Base-by-base conservation (phyloP, 257 asterid genomes). In the Cinchona pubescens region DNA sequence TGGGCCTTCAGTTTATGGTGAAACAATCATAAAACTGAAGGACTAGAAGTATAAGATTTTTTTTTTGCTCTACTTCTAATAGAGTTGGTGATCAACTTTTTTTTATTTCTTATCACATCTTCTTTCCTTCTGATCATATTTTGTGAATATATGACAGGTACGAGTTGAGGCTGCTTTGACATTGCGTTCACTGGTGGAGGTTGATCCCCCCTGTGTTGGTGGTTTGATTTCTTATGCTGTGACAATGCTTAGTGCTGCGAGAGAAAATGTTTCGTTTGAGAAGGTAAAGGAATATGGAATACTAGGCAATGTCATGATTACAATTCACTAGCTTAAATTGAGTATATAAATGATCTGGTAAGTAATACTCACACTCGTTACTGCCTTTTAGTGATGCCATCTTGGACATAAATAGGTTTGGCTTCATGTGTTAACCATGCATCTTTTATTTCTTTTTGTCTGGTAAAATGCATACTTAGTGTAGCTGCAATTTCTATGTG, bases 101-200 rank as follows among this genome's bases (percentile, higher is more conserved):
- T 67, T 53, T 25, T 34, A 21, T 12, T 48, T 62, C 53, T 72
- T 35, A 13, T 30, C 8, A 29, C 51, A 34, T 42, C 53, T 69
- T 38, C 62, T 80, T 69, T 55, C 74, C 58, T 59, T 56, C 38
- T 81, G 82, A 85, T 81, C 27, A 61, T 72, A 64, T 67, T 53
- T 70, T 51, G 67, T 56, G 73, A 43, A 73, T 43, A 27, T 67
- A 79, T 76, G 78, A 62, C 79, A 95, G 99, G 99, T 92, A 81
- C 94, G 98, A 67, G 91, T 88, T 85, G 99, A 95, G 90, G 99
- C 98, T 81, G 98, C 99, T 67, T 83, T 95, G 87, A 85, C 98
- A 80, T 85, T 95, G 80, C 97, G 97, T 67, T 90, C 90, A 15
- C 84, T 95, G 78, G 96, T 92, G 82, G 98, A 95, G 86, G 96